phyloP scores from a whole-genome alignment of 2,329 filamentous ascomycete species.

The Botrytis galanthina region DNA sequence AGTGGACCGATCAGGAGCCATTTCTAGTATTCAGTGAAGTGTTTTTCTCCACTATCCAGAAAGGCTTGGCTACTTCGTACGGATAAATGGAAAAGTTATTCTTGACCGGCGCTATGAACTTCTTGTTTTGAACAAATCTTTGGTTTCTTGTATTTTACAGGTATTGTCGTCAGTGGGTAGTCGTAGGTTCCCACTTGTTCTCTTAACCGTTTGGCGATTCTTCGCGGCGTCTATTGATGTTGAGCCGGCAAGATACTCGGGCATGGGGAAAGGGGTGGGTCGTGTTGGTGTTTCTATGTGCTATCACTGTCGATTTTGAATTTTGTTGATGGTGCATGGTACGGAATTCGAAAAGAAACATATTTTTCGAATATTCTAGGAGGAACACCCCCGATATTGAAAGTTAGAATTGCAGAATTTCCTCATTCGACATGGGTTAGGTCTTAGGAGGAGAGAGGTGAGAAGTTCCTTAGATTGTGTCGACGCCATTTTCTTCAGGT shows the following conservation, averaged over 20 bases:
- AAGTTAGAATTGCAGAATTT: background rate
- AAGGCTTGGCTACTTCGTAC: background rate
- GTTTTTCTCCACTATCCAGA: background rate
- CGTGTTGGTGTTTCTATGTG: background rate
- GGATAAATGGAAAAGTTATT: background rate
- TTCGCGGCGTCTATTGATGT: background rate
- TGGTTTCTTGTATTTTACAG: background rate
- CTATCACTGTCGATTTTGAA: background rate
- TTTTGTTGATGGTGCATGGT: background rate
- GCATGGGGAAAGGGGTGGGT: background rate
- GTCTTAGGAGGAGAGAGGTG: background rate
- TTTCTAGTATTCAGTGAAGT: background rate
- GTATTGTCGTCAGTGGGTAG: background rate
- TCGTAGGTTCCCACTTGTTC: background rate
- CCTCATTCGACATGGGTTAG: background rate
- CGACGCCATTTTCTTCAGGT: accelerated
- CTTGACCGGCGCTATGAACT: background rate
- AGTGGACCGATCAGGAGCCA: background rate
- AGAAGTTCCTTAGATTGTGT: background rate
- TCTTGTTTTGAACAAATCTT: background rate
- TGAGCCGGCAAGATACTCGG: background rate
- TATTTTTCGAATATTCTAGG: background rate
- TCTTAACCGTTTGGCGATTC: background rate
- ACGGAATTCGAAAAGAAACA: background rate
- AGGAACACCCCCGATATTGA: no score